Conservation (phyloP, 805 yeast genomes). For the Cyberlindnera maritima region DNA sequence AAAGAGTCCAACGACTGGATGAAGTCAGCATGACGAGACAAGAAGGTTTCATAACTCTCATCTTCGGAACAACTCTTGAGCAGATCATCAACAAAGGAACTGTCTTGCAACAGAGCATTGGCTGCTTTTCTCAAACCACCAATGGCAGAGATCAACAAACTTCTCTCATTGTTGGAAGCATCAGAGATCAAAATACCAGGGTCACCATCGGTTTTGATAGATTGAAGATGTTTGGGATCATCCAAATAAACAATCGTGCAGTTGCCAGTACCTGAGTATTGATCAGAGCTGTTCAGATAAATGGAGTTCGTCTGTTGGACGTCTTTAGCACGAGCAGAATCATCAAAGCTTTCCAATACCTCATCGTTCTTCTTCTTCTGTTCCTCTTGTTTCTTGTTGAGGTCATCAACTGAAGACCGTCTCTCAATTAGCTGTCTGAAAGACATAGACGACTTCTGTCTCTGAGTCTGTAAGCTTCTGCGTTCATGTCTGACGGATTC, state of each 20-base stretch:
- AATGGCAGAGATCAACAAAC: slow-evolving; percentile 37
- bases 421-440: slow-evolving; percentile 22
- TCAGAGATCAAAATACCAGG: slow-evolving; percentile 35
- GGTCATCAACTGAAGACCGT: slow-evolving; percentile 4
- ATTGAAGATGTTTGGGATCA: slow-evolving; percentile 33
- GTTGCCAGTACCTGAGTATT: slow-evolving; percentile 6
- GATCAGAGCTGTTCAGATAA: slow-evolving; percentile 23
- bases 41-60: slow-evolving; percentile 17
- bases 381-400: not conserved
- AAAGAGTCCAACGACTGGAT: slow-evolving; percentile 20
- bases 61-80: slow-evolving; percentile 11
- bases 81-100: slow-evolving; percentile 14
- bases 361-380: not conserved
- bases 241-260: slow-evolving; percentile 29
- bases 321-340: slow-evolving; percentile 7
- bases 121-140: slow-evolving; percentile 43
- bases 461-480: slow-evolving; percentile 18
- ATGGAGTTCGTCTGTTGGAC: slow-evolving; percentile 22
- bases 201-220: slow-evolving; percentile 33
- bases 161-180: slow-evolving; percentile 10
- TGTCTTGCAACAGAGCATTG: slow-evolving; percentile 23
- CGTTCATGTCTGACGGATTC: slow-evolving; percentile 20
- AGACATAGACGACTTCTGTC: slow-evolving; percentile 22
- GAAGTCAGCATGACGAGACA: slow-evolving; percentile 4
- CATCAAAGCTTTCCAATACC: not conserved